Evolutionary conservation across 805 yeast genomes (phyloP), one percentile per base, ranked within the genome.

Genomic region (Cyberlindnera japonica): DNA sequence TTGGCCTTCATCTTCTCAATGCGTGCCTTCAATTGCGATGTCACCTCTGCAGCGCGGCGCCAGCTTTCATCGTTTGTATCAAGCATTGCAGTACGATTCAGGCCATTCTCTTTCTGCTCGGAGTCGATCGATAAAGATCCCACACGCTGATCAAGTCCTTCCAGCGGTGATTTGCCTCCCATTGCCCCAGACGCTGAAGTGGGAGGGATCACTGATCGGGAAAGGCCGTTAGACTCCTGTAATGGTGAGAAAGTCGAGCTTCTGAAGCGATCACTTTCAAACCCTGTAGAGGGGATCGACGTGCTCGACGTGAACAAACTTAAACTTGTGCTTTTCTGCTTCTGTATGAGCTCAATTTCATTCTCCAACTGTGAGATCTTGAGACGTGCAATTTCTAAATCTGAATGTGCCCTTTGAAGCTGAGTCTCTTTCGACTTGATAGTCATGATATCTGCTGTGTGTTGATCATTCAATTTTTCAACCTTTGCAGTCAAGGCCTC

Each of bases 1-100:
- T 82, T 70, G 11, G 86, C 86, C 57, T 84, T 84, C 96, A 89
- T 88, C 61, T 83, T 81, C 61, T 86, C 95, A 33, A 89, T 89
- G 52, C 96, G 68, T 1, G 89, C 95, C 58, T 83, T 85, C 55
- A 89, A 73, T 59, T 84, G 91, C 4, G 79, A 75, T 1, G 96
- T 89, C 11, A 88, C 95, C 51, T 85, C 95, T 0, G 93, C 90
- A 0, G 96, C 96, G 35, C 91, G 75, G 50, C 74, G 77, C 96
- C 96, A 89, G 50, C 84, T 80, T 38, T 71, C 77, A 44, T 81
- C 89, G 43, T 76, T 84, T 33, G 71, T 69, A 30, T 49, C 55
- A 22, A 50, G 24, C 24, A 45, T 25, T 2, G 45, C 37, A n/a
- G 37, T 29, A 13, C 47, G 37, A 32, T 12, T 19, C 7, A 37